Evolutionary conservation across 1,139 yeast genomes (phyloP), one percentile per base, ranked within the genome.

Genomic region (Petasospora rhodanensis): DNA sequence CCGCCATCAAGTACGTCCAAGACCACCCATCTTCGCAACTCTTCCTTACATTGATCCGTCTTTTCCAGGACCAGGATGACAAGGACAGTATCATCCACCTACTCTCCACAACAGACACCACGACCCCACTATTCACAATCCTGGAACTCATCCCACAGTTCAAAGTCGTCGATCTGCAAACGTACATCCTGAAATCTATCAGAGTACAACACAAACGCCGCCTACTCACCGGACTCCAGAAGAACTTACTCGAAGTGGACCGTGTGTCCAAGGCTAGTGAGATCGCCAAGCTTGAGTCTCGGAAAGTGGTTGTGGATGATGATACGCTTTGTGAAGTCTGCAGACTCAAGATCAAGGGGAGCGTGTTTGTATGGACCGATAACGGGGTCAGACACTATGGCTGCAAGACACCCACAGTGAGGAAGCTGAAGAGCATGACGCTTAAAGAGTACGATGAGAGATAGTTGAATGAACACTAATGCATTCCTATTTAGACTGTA

Each of bases 311-410:
- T 2, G 13, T 39, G 7, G 34, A 40, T 5, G 43, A 42, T 28
- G 39, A 40, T 7, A 39, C 45, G 1, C 20, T 21, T 7, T 86
- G 96, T 51, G 52, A 61, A 1, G 67, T 74, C 12, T 86, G 96
- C 56, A 63, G 65, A 17, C 31, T 31, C 7, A 32, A 22, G 30
- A 34, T 37, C 18, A 33, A 36, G 14, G 40, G 42, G 5, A 42
- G 43, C 22, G 42, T 40, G 2, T 39, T 40, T 8, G 30, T 28
- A 2, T 36, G 42, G 41, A 32, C 18, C 24, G 29, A 29, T 3
- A 25, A 24, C 11, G 38, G 31, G 4, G 66, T 79, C 5, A 75
- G 79, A 3, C 95, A 85, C 53, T 85, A 79, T 51, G 86, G 85
- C 2, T 84, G 95, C 45, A 55, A 12, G 48, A 38, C 35, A 30